Evolutionary conservation across 163 green algal genomes (phyloP), one percentile per base, ranked within the genome.

Genomic region (Chlorella variabilis): DNA sequence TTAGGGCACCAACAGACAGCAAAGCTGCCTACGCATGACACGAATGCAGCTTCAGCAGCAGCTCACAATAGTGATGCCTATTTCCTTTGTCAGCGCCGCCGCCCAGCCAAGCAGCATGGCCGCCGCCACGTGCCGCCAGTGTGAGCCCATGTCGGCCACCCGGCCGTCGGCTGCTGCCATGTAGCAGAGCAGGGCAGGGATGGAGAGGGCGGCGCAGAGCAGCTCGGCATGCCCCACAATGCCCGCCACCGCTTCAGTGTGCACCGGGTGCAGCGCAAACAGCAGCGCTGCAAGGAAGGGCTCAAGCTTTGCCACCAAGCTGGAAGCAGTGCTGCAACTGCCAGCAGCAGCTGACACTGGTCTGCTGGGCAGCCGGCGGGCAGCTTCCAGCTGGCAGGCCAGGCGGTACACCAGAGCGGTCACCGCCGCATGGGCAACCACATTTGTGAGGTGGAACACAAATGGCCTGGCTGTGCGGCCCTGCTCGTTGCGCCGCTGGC

Each of bases 161-260:
- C 51, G 68, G 7, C 82, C 81, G 23, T 87, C 86, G 4, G 84
- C 86, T 38, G 86, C 83, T 27, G 39, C 68, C 67, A 89, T 83
- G 85, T 93, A 93, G 29, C 85, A 25, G 25, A 91, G 86, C 48
- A 94, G 68, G 0, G 87, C 91, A 5, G 78, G 70, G 23, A 94
- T 73, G 45, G 85, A 91, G 13, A 93, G 77, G 0, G 68, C 65
- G 1, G 87, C 89, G 23, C 80, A 91, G 7, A 96, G 80, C 42
- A 95, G 84, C 88, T 97, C 93, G 4, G 93, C 93, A 39, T 91
- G 87, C 0, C 93, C 93, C 29, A 96, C 92, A 27, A 95, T 79
- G 33, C 92, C 91, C 7, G 91, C 92, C 48, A 97, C 92, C 0
- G 93, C 93, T 83, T 96, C 93, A 29, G 87, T 94, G 78, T 97